Percentiles rank a stretch among this genome's conserved stretches.
phyloP scores from a whole-genome alignment of 306 rosid genomes.

The Vigna radiata region DNA sequence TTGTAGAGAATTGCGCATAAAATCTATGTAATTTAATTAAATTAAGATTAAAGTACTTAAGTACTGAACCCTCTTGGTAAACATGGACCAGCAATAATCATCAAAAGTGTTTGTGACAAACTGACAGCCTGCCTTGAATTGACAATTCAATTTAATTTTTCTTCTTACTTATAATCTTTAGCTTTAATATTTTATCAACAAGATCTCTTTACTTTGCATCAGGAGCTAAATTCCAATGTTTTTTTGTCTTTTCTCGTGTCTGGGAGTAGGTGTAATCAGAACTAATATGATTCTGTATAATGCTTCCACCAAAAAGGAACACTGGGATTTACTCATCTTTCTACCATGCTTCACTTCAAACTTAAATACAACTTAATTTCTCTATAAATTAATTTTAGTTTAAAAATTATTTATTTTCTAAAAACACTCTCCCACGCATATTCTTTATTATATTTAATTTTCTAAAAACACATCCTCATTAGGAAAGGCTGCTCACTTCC shows the following conservation, averaged over 20 bases:
- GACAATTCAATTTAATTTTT: conserved; percentile 9
- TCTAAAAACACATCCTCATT: too few species aligned
- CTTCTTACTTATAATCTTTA: neutral
- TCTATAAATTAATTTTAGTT: too few species aligned
- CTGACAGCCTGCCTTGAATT: conserved; percentile 45
- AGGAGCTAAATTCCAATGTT: conserved; percentile 41
- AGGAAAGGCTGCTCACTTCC: neutral
- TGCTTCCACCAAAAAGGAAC: conserved; percentile 12
- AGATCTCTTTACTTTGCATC: conserved; percentile 30
- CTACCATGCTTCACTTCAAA: neutral
- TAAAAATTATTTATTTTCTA: too few species aligned
- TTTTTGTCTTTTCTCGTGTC: conserved; percentile 41
- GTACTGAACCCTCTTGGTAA: conserved; percentile 5
- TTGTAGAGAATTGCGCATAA: conserved; percentile 9
- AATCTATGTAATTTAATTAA: conserved; percentile 34
- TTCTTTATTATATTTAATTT: too few species aligned
- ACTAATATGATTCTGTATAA: neutral
- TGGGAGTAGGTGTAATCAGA: conserved; percentile 40
- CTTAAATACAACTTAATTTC: too few species aligned
- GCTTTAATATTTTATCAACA: conserved; percentile 14
- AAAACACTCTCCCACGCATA: too few species aligned
- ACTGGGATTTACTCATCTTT: conserved; percentile 18
- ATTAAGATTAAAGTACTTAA: conserved; percentile 15
- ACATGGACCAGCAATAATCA: conserved; percentile 34
- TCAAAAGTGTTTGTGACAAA: conserved; percentile 37